Evolutionary conservation across 1,284 basidiomycete genomes (phyloP).

Genomic region (Porogramme epimiltina): DNA sequence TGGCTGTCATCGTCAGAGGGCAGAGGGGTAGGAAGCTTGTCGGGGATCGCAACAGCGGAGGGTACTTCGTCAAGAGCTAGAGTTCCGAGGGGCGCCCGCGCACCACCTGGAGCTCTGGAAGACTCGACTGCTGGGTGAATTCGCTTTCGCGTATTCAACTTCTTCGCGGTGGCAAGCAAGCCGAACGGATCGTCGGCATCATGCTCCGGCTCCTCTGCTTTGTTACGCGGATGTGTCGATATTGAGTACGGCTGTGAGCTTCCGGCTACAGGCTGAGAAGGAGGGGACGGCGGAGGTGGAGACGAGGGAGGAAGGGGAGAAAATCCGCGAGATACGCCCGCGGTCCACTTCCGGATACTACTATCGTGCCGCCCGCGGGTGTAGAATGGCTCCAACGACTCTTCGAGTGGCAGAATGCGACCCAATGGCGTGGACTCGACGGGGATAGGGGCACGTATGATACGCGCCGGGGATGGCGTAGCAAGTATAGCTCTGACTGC

Average conservation of each 20-base stretch:
- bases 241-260: constrained; percentile 9
- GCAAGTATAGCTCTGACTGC: constrained; percentile 13
- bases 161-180: constrained; percentile 42
- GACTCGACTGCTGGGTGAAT: constrained; percentile 5
- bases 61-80: constrained; percentile 19
- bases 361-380: constrained; percentile 8
- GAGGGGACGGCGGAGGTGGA: constrained; percentile 12
- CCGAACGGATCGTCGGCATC: constrained; percentile 43
- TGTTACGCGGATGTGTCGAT: neutral
- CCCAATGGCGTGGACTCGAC: constrained; percentile 16
- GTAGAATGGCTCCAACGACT: constrained; percentile 6
- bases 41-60: constrained; percentile 15
- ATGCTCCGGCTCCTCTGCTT: constrained; percentile 3
- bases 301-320: constrained; percentile 18
- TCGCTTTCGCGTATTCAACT: constrained; percentile 31
- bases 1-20: constrained; percentile 22
- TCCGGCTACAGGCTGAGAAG: constrained; percentile 9
- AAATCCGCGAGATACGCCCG: constrained; percentile 10
- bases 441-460: constrained; percentile 15
- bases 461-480: constrained; percentile 18
- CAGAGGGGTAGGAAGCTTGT: constrained; percentile 17
- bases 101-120: constrained; percentile 9
- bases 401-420: constrained; percentile 7
- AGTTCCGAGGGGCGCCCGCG: constrained; percentile 23
- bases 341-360: constrained; percentile 18